These are phyloP conservation scores for Epichloe baconii DNA, from an alignment of 2,329 filamentous ascomycete species.

Conservation along the genomic window DNA sequence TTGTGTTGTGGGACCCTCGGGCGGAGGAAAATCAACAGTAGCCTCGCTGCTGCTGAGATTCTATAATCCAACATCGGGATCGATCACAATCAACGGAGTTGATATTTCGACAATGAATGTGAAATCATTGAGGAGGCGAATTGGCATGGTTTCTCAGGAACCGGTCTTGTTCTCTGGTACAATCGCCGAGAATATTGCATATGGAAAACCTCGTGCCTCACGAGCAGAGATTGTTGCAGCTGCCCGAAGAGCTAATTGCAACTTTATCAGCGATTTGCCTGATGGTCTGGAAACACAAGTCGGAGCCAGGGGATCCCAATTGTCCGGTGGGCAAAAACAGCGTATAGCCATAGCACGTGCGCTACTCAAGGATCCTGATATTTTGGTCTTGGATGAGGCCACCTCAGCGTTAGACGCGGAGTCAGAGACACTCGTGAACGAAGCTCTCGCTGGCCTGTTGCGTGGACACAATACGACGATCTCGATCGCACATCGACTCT, in stretches of 20 bases:
- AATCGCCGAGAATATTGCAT: conserved; percentile 81
- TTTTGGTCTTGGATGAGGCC: conserved; percentile 90
- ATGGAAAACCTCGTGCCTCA: conserved; percentile 70
- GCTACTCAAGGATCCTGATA: conserved; percentile 89
- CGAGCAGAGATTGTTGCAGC: conserved; percentile 73
- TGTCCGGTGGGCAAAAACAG: conserved; percentile 95
- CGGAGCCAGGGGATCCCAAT: conserved; percentile 79
- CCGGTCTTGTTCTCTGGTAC: conserved; percentile 83
- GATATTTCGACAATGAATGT: conserved; percentile 82
- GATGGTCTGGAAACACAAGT: conserved; percentile 91
- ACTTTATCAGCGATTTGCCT: conserved; percentile 92
- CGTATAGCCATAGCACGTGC: conserved; percentile 94
- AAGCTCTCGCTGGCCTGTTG: conserved; percentile 69
- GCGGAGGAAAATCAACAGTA: conserved; percentile 92
- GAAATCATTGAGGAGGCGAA: conserved; percentile 81
- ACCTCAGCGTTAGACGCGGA: conserved; percentile 94
- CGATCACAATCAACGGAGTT: conserved; percentile 69
- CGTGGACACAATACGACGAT: conserved; percentile 89
- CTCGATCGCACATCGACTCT: conserved; percentile 89
- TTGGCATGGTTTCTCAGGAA: conserved; percentile 91
- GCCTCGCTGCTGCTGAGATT: conserved; percentile 84
- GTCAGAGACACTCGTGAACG: conserved; percentile 91
- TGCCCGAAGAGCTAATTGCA: conserved; percentile 85
- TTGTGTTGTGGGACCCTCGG: conserved; percentile 90
- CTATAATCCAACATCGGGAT: conserved; percentile 68